A percentile compares a stretch with the other conserved stretches of the same genome.
Conservation (phyloP, 208 protist species). For the Histomonas meleagridis region DNA sequence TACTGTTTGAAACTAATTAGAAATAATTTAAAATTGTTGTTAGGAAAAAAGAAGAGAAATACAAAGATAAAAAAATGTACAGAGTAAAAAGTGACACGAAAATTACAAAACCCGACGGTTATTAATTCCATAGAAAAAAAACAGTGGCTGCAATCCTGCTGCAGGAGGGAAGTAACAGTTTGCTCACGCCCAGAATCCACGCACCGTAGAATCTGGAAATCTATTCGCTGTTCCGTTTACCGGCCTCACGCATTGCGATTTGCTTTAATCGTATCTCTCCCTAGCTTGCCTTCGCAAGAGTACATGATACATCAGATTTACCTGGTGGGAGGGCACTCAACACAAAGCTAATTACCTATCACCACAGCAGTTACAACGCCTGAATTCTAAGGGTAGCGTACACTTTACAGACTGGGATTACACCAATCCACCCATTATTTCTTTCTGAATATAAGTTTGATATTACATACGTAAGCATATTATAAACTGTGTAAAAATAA, state of each 20-base stretch:
- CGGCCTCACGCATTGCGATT: constrained; percentile 28
- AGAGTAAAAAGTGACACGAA: too few species aligned
- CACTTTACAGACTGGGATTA: constrained; percentile 24
- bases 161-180: not conserved
- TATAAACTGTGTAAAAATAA: too few species aligned
- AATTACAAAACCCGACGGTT: too few species aligned
- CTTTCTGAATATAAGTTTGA: not conserved
- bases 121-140: too few species aligned
- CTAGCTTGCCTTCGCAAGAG: not conserved
- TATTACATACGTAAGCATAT: too few species aligned
- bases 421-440: constrained; percentile 24
- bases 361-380: not conserved
- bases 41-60: too few species aligned
- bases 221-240: constrained; percentile 38
- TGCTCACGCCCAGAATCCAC: constrained; percentile 34
- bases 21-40: too few species aligned
- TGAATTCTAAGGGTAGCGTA: constrained; percentile 21
- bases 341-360: not conserved
- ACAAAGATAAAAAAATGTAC: too few species aligned
- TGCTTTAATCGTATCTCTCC: not conserved
- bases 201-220: not conserved
- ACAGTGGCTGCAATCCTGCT: not conserved
- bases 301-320: not conserved
- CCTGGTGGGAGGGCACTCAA: constrained; percentile 36
- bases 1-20: too few species aligned